Evolutionary conservation across 2,329 filamentous ascomycete species (phyloP), one percentile per base, ranked within the genome.

Genomic region (Metarhizium guizhouense): DNA sequence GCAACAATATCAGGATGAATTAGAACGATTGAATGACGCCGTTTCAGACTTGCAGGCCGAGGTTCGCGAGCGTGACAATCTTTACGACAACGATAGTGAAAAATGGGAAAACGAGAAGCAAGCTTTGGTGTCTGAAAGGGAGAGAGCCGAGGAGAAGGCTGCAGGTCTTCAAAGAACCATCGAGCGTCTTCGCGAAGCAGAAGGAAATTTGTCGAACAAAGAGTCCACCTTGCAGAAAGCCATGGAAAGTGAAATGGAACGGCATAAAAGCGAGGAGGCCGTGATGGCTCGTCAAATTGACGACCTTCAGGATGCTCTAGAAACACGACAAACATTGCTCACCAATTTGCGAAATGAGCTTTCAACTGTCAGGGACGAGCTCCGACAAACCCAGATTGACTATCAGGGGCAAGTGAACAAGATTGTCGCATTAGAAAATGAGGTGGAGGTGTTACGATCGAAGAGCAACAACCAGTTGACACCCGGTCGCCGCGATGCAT

Each of bases 281-380:
- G 72, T 85, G 7, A 74, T 95, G 52, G 82, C 76, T 58, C 79
- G 81, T n/a, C 88, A 94, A 67, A 83, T 95, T 53, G 81, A 87
- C 50, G 85, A 87, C 52, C 76, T 94, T 10, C 85, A 87, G 63
- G 79, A 83, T 51, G 88, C 90, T 56, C 76, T 94, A 13, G 79
- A 86, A 55, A 75, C 81, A 32, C 83, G 86, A 59, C 82, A 87
- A 64, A 73, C 78, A n/a, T 76, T 82, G 47, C 69, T 90, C 6
- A 86, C 86, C 18, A 80, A 82, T 52, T 74, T 87, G 30, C 81
- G 85, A 53, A 79, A 77, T 53, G 87, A 92, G 63, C 72, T 91
- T 3, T 82, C 85, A 2, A 72, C 75, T 7, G 79, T 85, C 8
- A 82, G 81, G 54, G 87, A 91, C 60, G 84, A 90, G 55, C 76